phyloP scores from a whole-genome alignment of 805 yeast species.

The Ascoidea asiatica region DNA sequence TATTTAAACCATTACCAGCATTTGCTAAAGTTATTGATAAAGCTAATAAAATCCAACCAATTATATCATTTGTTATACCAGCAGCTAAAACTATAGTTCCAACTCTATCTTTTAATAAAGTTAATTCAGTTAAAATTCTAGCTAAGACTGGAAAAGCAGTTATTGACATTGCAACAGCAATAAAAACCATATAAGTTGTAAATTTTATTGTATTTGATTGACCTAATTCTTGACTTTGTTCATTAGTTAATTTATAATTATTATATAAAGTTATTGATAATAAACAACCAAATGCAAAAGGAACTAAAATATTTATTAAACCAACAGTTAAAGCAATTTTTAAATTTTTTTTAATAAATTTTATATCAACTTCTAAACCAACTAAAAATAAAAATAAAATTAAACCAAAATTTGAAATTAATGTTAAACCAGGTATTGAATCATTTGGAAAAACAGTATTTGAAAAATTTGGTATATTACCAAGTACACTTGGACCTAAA shows the following conservation, averaged over 20 bases:
- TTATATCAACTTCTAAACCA: slow-evolving; percentile 67
- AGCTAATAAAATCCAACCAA: slow-evolving; percentile 75
- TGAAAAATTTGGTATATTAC: slow-evolving; percentile 57
- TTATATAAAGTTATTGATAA: slow-evolving; percentile 56
- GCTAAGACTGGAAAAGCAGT: slow-evolving; percentile 82
- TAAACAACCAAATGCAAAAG: slow-evolving; percentile 69
- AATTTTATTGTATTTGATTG: slow-evolving; percentile 30
- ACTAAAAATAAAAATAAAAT: slow-evolving; percentile 63
- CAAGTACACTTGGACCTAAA: slow-evolving; percentile 65
- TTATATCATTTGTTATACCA: slow-evolving; percentile 65
- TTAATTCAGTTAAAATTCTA: slow-evolving; percentile 61
- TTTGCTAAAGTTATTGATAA: slow-evolving; percentile 66
- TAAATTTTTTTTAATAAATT: slow-evolving; percentile 45
- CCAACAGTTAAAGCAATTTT: slow-evolving; percentile 59
- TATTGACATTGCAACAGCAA: slow-evolving; percentile 73
- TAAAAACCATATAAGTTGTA: slow-evolving; percentile 66
- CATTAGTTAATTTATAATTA: slow-evolving; percentile 22
- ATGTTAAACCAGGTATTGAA: slow-evolving; percentile 48
- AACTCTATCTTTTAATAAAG: slow-evolving; percentile 58
- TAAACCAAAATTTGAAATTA: slow-evolving; percentile 65
- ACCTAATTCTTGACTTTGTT: slow-evolving; percentile 17
- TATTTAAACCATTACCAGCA: slow-evolving; percentile 51
- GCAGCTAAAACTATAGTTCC: slow-evolving; percentile 69
- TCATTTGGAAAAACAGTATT: slow-evolving; percentile 47
- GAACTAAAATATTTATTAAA: slow-evolving; percentile 57